A percentile compares a stretch with the other conserved stretches of the same genome.
phyloP scores from a whole-genome alignment of 2,329 filamentous ascomycete genomes.

The Bipolaris gigantea region DNA sequence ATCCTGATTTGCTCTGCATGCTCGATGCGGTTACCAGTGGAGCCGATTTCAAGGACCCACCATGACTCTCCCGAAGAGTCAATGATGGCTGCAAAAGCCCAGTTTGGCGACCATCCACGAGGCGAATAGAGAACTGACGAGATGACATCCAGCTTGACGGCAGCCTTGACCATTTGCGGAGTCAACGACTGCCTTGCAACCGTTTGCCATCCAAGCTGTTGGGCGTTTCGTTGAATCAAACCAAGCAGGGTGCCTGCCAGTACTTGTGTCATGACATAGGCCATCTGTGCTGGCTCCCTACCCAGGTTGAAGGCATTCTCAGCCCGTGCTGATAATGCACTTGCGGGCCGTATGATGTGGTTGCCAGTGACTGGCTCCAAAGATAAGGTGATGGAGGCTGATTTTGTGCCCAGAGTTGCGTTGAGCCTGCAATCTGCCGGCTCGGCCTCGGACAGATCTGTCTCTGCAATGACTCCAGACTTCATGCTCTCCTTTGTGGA shows the following conservation, averaged over 20 bases:
- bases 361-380: constrained; percentile 80
- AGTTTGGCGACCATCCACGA: constrained; percentile 69
- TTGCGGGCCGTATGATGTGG: constrained; percentile 67
- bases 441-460: constrained; percentile 62
- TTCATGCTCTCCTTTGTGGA: constrained; percentile 60
- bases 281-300: constrained; percentile 61
- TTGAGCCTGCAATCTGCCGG: constrained; percentile 68
- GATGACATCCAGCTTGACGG: constrained; percentile 63
- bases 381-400: constrained; percentile 60
- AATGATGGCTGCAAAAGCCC: constrained; percentile 66
- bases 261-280: constrained; percentile 61
- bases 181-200: constrained; percentile 32
- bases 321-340: constrained; percentile 47
- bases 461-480: constrained; percentile 60
- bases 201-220: constrained; percentile 67
- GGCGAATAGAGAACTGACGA: constrained; percentile 71
- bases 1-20: constrained; percentile 35
- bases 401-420: constrained; percentile 68
- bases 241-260: constrained; percentile 65
- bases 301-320: constrained; percentile 68
- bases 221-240: constrained; percentile 62
- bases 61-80: constrained; percentile 42
- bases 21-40: constrained; percentile 26
- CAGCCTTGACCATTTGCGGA: constrained; percentile 59
- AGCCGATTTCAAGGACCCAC: constrained; percentile 41